Percentiles rank a stretch among this genome's conserved stretches.
Evolutionary conservation across 2,329 filamentous ascomycete species (phyloP).

Genomic region (Fusarium sp.): DNA sequence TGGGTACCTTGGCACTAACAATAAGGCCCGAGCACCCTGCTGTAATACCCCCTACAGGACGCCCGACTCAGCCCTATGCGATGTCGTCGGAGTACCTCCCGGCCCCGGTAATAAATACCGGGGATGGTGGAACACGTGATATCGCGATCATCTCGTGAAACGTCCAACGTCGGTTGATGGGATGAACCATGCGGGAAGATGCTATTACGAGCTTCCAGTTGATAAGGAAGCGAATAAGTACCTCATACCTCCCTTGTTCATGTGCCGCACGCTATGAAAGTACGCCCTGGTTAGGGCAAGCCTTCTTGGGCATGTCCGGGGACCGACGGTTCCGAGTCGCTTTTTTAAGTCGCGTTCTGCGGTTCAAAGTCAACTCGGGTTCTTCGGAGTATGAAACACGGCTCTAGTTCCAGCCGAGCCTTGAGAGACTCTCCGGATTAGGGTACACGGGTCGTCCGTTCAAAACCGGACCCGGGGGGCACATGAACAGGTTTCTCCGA

Average conservation of each 20-base stretch:
- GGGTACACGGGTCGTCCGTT: background rate
- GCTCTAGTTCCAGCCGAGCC: background rate
- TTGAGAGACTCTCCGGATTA: background rate
- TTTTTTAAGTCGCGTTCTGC: background rate
- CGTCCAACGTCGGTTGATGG: background rate
- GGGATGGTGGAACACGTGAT: constrained; percentile 17
- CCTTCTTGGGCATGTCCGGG: background rate
- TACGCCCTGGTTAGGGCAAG: background rate
- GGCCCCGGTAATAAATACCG: background rate
- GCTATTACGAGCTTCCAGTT: background rate
- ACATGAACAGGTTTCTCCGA: background rate
- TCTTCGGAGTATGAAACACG: background rate
- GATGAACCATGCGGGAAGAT: background rate
- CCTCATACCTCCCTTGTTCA: too few relatives aligned
- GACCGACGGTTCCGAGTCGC: background rate
- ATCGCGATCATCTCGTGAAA: constrained; percentile 1
- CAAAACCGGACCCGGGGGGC: background rate
- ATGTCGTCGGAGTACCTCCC: background rate
- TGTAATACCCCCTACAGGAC: too few relatives aligned
- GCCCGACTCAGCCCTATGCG: background rate
- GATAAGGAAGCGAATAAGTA: background rate
- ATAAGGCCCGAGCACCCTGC: background rate
- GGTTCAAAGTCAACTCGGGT: background rate
- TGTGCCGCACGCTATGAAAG: background rate
- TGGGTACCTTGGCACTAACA: constrained; percentile 32